Evolutionary conservation across 768 basidiomycete species (phyloP).

Genomic region (Mycena floridula): DNA sequence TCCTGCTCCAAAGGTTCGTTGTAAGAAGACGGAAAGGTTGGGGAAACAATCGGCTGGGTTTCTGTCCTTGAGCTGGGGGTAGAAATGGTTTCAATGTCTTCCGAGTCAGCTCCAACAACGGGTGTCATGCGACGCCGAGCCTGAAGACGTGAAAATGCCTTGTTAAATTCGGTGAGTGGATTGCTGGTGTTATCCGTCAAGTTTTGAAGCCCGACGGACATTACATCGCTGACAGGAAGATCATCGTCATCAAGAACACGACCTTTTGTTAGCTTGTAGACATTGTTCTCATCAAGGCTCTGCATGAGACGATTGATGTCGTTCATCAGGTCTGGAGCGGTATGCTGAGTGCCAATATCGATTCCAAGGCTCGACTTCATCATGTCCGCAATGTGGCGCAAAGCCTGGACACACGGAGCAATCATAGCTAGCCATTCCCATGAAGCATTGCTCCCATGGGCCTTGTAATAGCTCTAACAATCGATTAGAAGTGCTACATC

Average conservation of each 20-base stretch:
- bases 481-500: too few species aligned
- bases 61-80: too few species aligned
- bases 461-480: too few species aligned
- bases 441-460: conserved; percentile 15
- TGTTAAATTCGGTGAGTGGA: conserved; percentile 22
- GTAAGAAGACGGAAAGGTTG: too few species aligned
- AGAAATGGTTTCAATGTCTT: too few species aligned
- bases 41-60: too few species aligned
- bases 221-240: conserved; percentile 12
- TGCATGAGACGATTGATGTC: conserved; percentile 18
- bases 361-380: conserved; percentile 15
- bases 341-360: conserved; percentile 15
- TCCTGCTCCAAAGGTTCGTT: too few species aligned
- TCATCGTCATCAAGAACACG: conserved; percentile 10
- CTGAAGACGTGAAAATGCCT: conserved; percentile 11
- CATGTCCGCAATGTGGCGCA: conserved; percentile 12
- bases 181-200: conserved; percentile 10
- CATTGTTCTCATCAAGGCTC: conserved; percentile 16
- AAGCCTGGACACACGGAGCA: conserved; percentile 16
- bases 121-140: conserved; percentile 7
- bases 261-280: conserved; percentile 12
- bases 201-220: conserved; percentile 10
- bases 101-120: conserved; percentile 4
- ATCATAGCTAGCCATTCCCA: conserved; percentile 23
- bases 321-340: conserved; percentile 9